These are phyloP conservation scores for Phytopythium ostracodes DNA, from an alignment of 352 stramenopile species.

Conservation along the genomic window DNA sequence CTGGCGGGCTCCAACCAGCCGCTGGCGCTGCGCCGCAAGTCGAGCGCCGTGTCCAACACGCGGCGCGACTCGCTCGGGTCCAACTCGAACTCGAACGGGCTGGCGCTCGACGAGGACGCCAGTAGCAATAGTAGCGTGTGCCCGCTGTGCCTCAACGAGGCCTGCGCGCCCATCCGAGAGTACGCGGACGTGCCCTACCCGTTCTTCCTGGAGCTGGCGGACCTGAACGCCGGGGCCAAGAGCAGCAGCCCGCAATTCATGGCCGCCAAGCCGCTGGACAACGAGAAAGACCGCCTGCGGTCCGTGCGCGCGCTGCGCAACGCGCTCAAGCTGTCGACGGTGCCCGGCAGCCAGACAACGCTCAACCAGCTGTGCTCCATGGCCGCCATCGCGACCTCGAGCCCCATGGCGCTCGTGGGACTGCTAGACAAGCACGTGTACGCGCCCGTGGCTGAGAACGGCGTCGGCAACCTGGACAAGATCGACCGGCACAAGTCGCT, in stretches of 20 bases:
- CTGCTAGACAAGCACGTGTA: slow-evolving; percentile 75
- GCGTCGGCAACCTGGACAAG: slow-evolving; percentile 26
- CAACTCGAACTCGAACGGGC: slow-evolving; percentile 12
- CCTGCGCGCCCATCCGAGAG: slow-evolving; percentile 55
- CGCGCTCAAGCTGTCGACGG: slow-evolving; percentile 32
- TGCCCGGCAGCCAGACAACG: slow-evolving; percentile 37
- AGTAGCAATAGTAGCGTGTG: slow-evolving; percentile 17
- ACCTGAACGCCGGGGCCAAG: slow-evolving; percentile 27
- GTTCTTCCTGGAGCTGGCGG: slow-evolving; percentile 54
- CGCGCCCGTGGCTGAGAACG: slow-evolving; percentile 49
- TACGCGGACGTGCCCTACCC: slow-evolving; percentile 72
- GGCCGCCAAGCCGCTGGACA: slow-evolving; percentile 58
- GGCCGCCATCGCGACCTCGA: slow-evolving; percentile 73
- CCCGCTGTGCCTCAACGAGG: slow-evolving; percentile 64
- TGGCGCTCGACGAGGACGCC: slow-evolving; percentile 14
- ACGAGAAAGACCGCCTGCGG: slow-evolving; percentile 59
- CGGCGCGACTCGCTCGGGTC: slow-evolving; percentile 14
- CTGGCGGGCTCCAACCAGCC: slow-evolving; percentile 6
- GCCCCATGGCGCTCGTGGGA: slow-evolving; percentile 57
- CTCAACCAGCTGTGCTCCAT: slow-evolving; percentile 74
- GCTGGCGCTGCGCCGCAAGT: slow-evolving; percentile 43
- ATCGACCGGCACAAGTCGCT: slow-evolving; percentile 56
- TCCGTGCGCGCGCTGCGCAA: slow-evolving; percentile 50
- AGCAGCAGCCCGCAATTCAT: slow-evolving; percentile 44
- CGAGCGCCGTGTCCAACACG: slow-evolving; percentile 37